These are phyloP conservation scores for Tricholoma saponaceum DNA, from an alignment of 768 basidiomycete genomes.

Conservation along the genomic window DNA sequence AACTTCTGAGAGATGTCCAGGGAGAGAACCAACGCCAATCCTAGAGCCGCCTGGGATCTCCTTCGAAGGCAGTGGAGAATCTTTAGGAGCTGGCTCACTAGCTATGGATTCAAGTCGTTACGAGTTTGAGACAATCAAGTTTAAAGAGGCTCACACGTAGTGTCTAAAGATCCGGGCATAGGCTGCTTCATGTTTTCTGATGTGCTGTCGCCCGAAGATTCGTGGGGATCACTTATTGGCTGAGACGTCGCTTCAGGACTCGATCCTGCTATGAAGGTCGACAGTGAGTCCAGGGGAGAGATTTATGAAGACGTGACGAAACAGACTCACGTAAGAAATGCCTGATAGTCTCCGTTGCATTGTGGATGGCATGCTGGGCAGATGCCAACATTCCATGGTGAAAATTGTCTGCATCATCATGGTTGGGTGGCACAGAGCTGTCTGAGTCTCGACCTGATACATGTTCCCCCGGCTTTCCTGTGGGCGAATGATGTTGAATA, in stretches of 20 bases:
- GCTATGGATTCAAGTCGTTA: neutral
- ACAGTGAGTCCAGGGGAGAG: neutral
- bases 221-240: neutral
- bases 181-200: neutral
- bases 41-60: constrained; percentile 17
- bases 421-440: neutral
- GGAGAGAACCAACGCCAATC: constrained; percentile 47
- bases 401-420: neutral
- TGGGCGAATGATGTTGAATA: neutral
- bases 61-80: constrained; percentile 1
- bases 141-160: neutral
- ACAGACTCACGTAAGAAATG: constrained; percentile 10
- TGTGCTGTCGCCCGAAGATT: neutral
- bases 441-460: neutral
- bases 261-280: neutral
- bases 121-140: neutral
- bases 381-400: neutral
- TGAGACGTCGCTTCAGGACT: neutral
- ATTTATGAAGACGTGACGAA: constrained; percentile 5
- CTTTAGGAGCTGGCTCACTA: neutral
- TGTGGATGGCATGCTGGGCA: constrained; percentile 3
- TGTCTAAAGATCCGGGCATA: neutral
- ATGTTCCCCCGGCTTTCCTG: neutral
- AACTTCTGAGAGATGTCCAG: constrained; percentile 40
- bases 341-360: constrained; percentile 5